A percentile compares a stretch with the other conserved stretches of the same genome.
Evolutionary conservation across 139 green algal genomes (phyloP).

Genomic region (Chlorella sp.): DNA sequence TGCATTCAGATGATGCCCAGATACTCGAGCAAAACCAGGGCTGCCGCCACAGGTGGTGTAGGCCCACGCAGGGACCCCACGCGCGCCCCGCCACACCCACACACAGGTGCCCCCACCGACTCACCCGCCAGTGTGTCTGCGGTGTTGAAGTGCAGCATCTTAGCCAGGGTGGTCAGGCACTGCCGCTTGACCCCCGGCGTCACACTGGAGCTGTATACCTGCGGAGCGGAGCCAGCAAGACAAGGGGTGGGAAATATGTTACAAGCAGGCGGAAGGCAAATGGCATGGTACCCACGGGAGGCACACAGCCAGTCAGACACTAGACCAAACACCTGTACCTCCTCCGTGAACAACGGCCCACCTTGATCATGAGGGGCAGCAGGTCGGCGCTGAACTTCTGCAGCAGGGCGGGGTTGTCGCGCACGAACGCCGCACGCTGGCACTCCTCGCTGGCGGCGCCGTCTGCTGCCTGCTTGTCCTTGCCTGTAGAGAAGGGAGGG

Average conservation of each 20-base stretch:
- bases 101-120: too few species aligned
- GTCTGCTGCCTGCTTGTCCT: background rate
- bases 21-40: too few species aligned
- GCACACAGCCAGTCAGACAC: too few species aligned
- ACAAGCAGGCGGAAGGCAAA: background rate
- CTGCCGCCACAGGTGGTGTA: too few species aligned
- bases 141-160: slow-evolving; percentile 73
- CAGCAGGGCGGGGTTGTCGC: slow-evolving; percentile 67
- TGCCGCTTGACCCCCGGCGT: slow-evolving; percentile 70
- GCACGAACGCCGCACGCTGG: slow-evolving; percentile 54
- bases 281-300: background rate
- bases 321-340: too few species aligned
- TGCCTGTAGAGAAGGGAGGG: too few species aligned
- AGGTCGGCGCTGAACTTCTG: slow-evolving; percentile 70
- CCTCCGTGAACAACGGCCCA: too few species aligned
- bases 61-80: too few species aligned
- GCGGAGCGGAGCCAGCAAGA: background rate
- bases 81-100: too few species aligned
- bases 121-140: slow-evolving; percentile 58
- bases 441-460: background rate
- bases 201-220: slow-evolving; percentile 72
- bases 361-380: slow-evolving; percentile 82
- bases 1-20: too few species aligned
- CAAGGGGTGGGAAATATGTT: too few species aligned
- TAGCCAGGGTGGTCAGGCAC: slow-evolving; percentile 76